Percentiles rank a stretch among this genome's conserved stretches.
Evolutionary conservation across 2,329 filamentous ascomycete species (phyloP).

Genomic region (Elsinoe batatas): DNA sequence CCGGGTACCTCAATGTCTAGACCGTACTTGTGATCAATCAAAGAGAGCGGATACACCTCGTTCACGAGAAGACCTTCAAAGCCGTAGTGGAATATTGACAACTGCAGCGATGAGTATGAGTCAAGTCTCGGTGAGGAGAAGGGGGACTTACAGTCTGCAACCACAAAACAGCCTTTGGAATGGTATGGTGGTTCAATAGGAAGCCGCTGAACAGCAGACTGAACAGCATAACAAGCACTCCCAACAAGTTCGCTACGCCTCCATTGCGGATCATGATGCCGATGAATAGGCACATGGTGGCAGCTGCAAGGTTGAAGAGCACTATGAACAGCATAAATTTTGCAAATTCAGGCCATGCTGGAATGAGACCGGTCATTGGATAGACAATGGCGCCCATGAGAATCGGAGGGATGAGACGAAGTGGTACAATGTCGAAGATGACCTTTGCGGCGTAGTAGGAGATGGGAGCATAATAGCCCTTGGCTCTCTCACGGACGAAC

Average conservation of each 20-base stretch:
- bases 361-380: conserved; percentile 89
- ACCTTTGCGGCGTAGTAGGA: conserved; percentile 95
- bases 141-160: conserved; percentile 59
- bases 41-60: conserved; percentile 79
- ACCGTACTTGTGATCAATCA: conserved; percentile 91
- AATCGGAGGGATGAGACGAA: conserved; percentile 88
- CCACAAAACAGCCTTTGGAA: conserved; percentile 77
- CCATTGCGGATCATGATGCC: conserved; percentile 89
- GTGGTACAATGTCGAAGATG: conserved; percentile 92
- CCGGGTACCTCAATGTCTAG: conserved; percentile 94
- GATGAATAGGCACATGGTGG: conserved; percentile 89
- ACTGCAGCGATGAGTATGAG: conserved; percentile 28
- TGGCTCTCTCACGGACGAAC: conserved; percentile 87
- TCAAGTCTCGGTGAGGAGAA: not conserved
- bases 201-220: conserved; percentile 89
- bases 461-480: conserved; percentile 88
- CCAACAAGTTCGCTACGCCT: conserved; percentile 85
- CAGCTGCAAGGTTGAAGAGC: conserved; percentile 89
- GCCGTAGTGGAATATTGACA: conserved; percentile 97
- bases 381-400: conserved; percentile 95
- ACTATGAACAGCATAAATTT: conserved; percentile 87
- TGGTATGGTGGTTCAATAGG: conserved; percentile 87
- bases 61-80: conserved; percentile 97
- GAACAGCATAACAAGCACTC: conserved; percentile 94
- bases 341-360: conserved; percentile 73